These are phyloP conservation scores for Lanzia echinophila DNA, from an alignment of 2,329 filamentous ascomycete species.

Conservation along the genomic window DNA sequence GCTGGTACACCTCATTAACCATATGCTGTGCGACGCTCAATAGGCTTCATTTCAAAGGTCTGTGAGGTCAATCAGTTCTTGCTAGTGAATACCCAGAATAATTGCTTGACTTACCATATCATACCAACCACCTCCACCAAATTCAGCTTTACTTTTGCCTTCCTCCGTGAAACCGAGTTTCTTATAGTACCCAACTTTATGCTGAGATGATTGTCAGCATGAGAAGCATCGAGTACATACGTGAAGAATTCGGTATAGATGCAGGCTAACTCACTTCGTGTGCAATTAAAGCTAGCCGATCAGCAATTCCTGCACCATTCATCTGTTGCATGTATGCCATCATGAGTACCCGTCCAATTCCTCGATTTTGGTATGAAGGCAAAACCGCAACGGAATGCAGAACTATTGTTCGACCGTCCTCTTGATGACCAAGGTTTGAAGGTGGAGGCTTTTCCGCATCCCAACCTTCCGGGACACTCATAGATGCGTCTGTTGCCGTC, in stretches of 20 bases:
- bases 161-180: constrained; percentile 64
- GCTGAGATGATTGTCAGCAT: constrained; percentile 33
- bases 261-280: constrained; percentile 49
- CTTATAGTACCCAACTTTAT: constrained; percentile 68
- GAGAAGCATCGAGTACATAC: neutral
- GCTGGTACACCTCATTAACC: constrained; percentile 2
- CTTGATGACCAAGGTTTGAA: constrained; percentile 59
- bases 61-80: constrained; percentile 5
- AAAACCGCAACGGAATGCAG: constrained; percentile 78
- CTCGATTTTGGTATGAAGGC: constrained; percentile 66
- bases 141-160: constrained; percentile 62
- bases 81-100: neutral
- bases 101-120: constrained; percentile 64
- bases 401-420: constrained; percentile 66
- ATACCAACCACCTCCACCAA: constrained; percentile 74
- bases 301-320: constrained; percentile 60
- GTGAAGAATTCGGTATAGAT: neutral
- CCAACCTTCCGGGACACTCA: constrained; percentile 68
- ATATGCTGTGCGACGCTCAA: constrained; percentile 26
- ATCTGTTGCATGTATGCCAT: constrained; percentile 73
- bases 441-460: constrained; percentile 38
- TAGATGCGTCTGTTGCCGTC: constrained; percentile 66
- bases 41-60: constrained; percentile 26
- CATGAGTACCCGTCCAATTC: constrained; percentile 67
- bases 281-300: constrained; percentile 69